Conservation (phyloP, 1,139 yeast species). For the Candida neerlandica region DNA sequence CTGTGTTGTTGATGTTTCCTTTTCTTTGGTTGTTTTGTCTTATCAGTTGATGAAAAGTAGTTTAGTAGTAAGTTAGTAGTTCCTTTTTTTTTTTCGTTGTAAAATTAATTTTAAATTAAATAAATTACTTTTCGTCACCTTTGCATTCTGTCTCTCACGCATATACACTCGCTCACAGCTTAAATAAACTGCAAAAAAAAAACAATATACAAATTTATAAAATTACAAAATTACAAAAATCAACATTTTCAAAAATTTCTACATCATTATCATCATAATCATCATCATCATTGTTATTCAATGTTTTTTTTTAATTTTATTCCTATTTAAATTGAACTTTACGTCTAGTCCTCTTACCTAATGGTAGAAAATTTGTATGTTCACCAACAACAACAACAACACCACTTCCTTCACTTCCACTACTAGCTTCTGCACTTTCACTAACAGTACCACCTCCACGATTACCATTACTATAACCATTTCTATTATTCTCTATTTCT, state of each 20-base stretch:
- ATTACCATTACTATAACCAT: neutral
- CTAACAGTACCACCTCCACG: neutral
- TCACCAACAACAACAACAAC: no score
- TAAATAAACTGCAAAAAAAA: constrained; percentile 3
- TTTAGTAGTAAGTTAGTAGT: no score
- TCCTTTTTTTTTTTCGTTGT: neutral
- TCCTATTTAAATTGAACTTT: constrained; percentile 12
- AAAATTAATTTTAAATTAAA: neutral
- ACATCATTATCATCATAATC: no score
- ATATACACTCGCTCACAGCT: neutral
- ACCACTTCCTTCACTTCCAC: constrained; percentile 13
- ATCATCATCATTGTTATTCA: neutral
- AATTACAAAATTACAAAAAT: no score
- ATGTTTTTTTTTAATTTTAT: neutral
- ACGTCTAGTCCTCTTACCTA: constrained; percentile 14
- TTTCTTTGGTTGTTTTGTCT: no score
- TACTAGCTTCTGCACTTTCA: neutral
- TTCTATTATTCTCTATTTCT: constrained; percentile 6
- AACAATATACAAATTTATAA: no score
- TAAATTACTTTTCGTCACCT: neutral
- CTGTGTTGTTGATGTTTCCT: no score
- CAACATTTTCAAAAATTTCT: no score
- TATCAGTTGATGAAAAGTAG: no score
- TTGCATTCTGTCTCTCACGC: neutral
- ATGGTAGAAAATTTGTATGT: constrained; percentile 14